These are phyloP conservation scores for Pharus latifolius DNA, from an alignment of 176 grass and related monocot species.

Conservation along the genomic window DNA sequence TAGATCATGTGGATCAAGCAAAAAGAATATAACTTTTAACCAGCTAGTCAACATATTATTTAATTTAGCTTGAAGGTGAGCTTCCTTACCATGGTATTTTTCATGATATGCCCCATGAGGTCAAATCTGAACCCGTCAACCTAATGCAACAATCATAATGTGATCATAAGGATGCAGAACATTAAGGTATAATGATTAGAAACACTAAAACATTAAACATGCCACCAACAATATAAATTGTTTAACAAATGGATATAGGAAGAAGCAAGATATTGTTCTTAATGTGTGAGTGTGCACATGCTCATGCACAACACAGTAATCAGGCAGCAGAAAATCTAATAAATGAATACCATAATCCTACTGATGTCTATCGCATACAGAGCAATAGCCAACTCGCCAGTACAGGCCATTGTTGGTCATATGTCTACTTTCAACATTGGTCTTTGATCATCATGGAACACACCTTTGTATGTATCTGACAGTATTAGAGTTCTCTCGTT, in stretches of 20 bases:
- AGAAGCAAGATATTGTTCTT: background rate
- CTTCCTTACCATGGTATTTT: conserved; percentile 68
- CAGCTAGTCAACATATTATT: background rate
- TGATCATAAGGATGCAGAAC: background rate
- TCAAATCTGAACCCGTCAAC: conserved; percentile 94
- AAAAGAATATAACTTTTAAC: background rate
- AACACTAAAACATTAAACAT: background rate
- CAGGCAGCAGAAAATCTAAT: too few relatives aligned
- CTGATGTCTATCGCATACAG: too few relatives aligned
- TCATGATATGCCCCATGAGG: conserved; percentile 98
- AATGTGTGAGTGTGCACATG: background rate
- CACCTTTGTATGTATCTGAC: too few relatives aligned
- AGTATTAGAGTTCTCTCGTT: too few relatives aligned
- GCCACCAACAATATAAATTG: background rate
- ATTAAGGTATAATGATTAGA: background rate
- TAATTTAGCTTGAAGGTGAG: background rate
- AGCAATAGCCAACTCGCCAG: too few relatives aligned
- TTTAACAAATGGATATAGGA: background rate
- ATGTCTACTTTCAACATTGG: too few relatives aligned
- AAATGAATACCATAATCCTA: too few relatives aligned
- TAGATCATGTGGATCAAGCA: background rate
- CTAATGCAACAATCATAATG: conserved; percentile 23
- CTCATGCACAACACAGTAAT: too few relatives aligned
- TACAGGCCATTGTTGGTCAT: too few relatives aligned
- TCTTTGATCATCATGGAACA: too few relatives aligned